Base-by-base conservation (phyloP, 192 early-diverging fungal species). In the Paraglomus brasilianum region DNA sequence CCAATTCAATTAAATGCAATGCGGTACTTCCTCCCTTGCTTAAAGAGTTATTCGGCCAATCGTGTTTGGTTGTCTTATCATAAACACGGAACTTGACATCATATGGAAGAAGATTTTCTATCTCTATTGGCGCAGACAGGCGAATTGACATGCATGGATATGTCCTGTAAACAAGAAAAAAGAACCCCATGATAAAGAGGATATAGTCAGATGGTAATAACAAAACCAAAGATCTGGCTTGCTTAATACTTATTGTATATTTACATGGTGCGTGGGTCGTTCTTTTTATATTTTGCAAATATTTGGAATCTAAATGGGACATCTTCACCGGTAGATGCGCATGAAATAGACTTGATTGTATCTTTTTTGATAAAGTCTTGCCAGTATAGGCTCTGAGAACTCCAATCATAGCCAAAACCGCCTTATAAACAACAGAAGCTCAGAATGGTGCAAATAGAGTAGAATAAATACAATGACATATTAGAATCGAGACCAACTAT, bases 91-190 rank as follows among this genome's bases (percentile, higher is more conserved):
- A 92, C 17, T 85, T 82, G 71, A 95, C 80, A 60, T 93, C 85
- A 74, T 91, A 97, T 0, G 97, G 97, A 39, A 99, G 78, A 21
- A 98, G 78, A 69, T 99, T 99, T 81, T 99, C 97, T 36, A 99
- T 82, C 78, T 93, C 90, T 11, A 93, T 79, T 13, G 91, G 91
- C 36, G 90, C 86, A 47, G 84, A 87, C 70, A 93, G 74, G 4
- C 86, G 86, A 60, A 93, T 85, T 4, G 83, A 77, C 87, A 91
- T 91, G 69, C 89, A 90, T 41, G 95, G 95, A 56, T 93, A 93
- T 9, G 76, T 68, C 10, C 70, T 78, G 47, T 43, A 51, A 30
- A 14, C 5, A 52, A 58, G 11, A 38, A 56, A 56, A 10, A 56
- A 56, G 19, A 56, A 17, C 6, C 42, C 44, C 51, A 10, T 48